Percentiles rank a stretch among this genome's conserved stretches.
phyloP scores from a whole-genome alignment of 2,329 filamentous ascomycete species.

The Pseudonectria foliicola region DNA sequence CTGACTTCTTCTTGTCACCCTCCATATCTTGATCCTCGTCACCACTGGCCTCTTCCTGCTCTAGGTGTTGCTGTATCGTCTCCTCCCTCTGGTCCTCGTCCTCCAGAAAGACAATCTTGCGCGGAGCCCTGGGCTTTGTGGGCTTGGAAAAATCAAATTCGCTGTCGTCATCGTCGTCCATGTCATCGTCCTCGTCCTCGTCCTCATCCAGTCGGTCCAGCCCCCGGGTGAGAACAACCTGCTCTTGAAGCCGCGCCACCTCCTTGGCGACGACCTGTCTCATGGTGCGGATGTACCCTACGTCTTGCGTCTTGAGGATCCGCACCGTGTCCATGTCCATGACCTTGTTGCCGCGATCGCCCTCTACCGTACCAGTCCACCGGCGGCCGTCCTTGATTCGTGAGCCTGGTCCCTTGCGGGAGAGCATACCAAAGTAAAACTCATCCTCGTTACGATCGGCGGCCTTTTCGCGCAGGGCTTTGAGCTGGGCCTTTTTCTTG shows the following conservation, averaged over 20 bases:
- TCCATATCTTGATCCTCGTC: constrained; percentile 21
- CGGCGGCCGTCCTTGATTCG: constrained; percentile 40
- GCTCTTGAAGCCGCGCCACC: constrained; percentile 46
- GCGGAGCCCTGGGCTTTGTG: constrained; percentile 25
- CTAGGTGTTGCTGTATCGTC: constrained; percentile 22
- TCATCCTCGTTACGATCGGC: constrained; percentile 64
- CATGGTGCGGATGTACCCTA: constrained; percentile 58
- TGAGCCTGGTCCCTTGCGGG: constrained; percentile 48
- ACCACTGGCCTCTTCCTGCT: constrained; percentile 25
- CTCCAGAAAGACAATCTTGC: constrained; percentile 48
- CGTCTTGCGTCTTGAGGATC: constrained; percentile 62
- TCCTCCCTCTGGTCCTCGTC: constrained; percentile 30
- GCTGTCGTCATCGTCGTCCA: constrained; percentile 25
- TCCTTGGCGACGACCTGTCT: constrained; percentile 54
- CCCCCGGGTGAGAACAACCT: constrained; percentile 38
- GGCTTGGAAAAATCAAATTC: constrained; percentile 26
- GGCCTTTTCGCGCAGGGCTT: constrained; percentile 53
- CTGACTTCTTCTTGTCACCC: constrained; percentile 10
- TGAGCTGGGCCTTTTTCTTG: constrained; percentile 55
- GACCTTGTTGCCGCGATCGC: constrained; percentile 49
- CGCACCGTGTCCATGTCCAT: constrained; percentile 52
- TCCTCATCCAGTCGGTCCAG: constrained; percentile 31
- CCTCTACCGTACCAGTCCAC: constrained; percentile 49
- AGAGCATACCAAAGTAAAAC: constrained; percentile 66
- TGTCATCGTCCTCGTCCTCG: constrained; percentile 24